phyloP scores from a whole-genome alignment of 2,329 filamentous ascomycete genomes.

The Orbilia blumenaviensis region DNA sequence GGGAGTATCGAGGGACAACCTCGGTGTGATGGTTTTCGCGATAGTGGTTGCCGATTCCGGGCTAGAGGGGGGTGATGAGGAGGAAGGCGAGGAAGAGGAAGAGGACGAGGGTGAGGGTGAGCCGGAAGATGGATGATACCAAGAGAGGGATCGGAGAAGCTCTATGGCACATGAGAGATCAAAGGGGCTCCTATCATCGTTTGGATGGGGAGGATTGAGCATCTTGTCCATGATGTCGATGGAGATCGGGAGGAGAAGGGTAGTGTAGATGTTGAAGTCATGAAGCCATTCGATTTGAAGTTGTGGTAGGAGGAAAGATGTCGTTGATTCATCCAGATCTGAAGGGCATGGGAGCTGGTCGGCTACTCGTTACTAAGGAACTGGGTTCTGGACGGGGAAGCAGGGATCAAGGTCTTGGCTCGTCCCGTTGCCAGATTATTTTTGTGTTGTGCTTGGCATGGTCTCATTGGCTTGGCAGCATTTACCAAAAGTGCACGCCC shows the following conservation, averaged over 20 bases:
- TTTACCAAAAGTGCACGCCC: neutral
- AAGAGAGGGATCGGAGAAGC: constrained; percentile 31
- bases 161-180: constrained; percentile 45
- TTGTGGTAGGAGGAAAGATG: neutral
- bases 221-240: neutral
- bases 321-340: no score
- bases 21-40: neutral
- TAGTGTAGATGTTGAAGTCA: neutral
- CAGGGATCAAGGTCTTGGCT: no score
- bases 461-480: no score
- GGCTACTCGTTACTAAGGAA: no score
- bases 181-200: constrained; percentile 38
- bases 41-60: no score
- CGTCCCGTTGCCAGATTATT: no score
- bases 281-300: neutral
- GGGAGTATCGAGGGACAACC: neutral
- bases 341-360: no score
- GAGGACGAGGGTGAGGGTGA: no score
- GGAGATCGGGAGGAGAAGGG: no score
- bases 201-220: neutral
- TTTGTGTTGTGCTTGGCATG: no score
- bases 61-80: neutral
- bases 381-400: no score
- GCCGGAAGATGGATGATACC: constrained; percentile 12
- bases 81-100: neutral